phyloP scores from a whole-genome alignment of 768 basidiomycete species.

The Piloderma croceum region DNA sequence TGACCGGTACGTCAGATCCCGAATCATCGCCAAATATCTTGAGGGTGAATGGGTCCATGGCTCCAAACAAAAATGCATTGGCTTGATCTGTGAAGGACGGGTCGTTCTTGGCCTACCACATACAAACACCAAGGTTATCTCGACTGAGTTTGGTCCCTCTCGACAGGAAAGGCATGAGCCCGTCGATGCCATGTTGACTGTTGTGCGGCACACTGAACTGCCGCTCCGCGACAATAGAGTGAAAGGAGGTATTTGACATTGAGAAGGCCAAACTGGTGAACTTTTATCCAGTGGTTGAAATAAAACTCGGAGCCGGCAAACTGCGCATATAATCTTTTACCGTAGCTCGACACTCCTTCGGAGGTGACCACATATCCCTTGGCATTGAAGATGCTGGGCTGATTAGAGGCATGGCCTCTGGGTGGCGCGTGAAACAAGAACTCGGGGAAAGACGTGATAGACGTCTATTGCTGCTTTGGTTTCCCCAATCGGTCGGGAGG shows the following conservation, averaged over 20 bases:
- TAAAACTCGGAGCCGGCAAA: constrained; percentile 14
- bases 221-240: constrained; percentile 21
- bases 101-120: constrained; percentile 24
- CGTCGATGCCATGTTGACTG: constrained; percentile 18
- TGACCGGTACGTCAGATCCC: constrained; percentile 12
- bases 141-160: constrained; percentile 1
- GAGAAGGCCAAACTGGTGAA: constrained; percentile 18
- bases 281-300: constrained; percentile 30
- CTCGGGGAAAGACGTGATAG: too few species aligned
- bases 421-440: too few species aligned
- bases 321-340: too few species aligned
- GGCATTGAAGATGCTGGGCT: too few species aligned
- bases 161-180: constrained; percentile 22
- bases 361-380: constrained; percentile 14
- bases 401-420: too few species aligned
- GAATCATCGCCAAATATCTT: constrained; percentile 11
- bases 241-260: constrained; percentile 15
- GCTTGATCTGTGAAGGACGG: constrained; percentile 7
- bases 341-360: too few species aligned
- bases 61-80: constrained; percentile 13
- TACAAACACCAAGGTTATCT: constrained; percentile 18
- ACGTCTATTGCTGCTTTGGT: too few species aligned
- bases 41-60: constrained; percentile 22
- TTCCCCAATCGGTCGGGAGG: too few species aligned
- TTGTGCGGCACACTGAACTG: constrained; percentile 23